Conservation (phyloP, 108 stramenopile genomes). For the Chaetoceros muelleri region DNA sequence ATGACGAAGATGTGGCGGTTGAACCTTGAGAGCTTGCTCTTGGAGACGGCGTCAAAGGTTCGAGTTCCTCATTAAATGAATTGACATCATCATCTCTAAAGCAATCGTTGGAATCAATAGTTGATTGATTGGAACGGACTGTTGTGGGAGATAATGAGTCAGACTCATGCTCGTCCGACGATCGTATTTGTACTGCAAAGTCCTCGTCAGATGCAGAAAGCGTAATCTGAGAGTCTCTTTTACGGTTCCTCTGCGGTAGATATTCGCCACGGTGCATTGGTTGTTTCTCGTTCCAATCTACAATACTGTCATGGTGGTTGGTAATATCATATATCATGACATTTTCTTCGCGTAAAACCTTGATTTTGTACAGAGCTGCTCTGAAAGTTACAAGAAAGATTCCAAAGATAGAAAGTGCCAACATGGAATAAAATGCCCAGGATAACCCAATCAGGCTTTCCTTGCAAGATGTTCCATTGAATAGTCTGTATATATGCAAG, state of each 20-base stretch:
- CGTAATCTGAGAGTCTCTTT: background rate
- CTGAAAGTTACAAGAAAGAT: slow-evolving; percentile 30
- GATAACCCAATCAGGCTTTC: background rate
- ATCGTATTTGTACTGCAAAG: background rate
- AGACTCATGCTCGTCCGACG: background rate
- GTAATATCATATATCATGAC: no score
- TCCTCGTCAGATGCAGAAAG: background rate
- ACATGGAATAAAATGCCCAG: background rate
- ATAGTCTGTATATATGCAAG: background rate
- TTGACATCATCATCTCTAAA: background rate
- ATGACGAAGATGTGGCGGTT: no score
- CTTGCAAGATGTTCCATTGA: background rate
- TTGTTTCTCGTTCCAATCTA: background rate
- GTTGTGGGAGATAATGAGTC: background rate
- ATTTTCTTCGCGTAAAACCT: no score
- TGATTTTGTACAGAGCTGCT: slow-evolving; percentile 28
- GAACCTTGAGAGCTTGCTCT: no score
- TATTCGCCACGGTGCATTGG: background rate
- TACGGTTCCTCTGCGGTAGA: background rate
- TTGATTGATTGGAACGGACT: background rate
- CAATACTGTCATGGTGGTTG: no score
- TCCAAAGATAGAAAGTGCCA: slow-evolving; percentile 13
- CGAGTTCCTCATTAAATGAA: background rate
- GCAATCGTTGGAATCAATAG: background rate
- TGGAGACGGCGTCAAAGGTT: background rate